Evolutionary conservation across 306 rosid genomes (phyloP).

Genomic region (Vigna hirtella): DNA sequence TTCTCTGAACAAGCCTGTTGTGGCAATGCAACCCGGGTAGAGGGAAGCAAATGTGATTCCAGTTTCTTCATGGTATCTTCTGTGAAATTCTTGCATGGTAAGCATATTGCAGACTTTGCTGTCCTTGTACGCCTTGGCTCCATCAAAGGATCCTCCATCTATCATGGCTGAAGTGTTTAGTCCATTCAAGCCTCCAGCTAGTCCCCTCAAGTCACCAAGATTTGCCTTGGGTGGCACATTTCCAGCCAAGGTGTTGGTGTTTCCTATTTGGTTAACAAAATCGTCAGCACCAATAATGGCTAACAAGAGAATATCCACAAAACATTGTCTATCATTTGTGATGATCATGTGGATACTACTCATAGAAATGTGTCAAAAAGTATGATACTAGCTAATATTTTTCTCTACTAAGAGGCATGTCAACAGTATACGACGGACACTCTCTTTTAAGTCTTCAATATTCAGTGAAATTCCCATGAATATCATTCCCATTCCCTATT

Average conservation of each 20-base stretch:
- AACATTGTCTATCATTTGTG: not conserved
- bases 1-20: conserved; percentile 91
- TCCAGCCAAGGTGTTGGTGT: conserved; percentile 54
- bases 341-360: too few species aligned
- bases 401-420: not conserved
- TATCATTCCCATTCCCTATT: not conserved
- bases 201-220: conserved; percentile 92
- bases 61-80: conserved; percentile 84
- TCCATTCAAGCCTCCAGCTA: conserved; percentile 76
- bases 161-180: conserved; percentile 86
- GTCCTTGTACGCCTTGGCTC: conserved; percentile 96
- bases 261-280: conserved; percentile 56
- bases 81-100: conserved; percentile 87
- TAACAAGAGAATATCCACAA: not conserved
- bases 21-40: conserved; percentile 94
- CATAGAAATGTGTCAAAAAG: not conserved
- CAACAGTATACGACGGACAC: not conserved
- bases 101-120: conserved; percentile 97
- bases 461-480: not conserved
- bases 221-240: conserved; percentile 88
- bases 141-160: conserved; percentile 85
- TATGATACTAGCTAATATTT: not conserved
- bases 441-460: not conserved
- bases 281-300: conserved; percentile 14
- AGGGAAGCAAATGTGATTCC: conserved; percentile 90